A percentile compares a stretch with the other conserved stretches of the same genome.
These are phyloP conservation scores for Saccharomyces paradoxus DNA, from an alignment of 805 yeast genomes.

Conservation along the genomic window DNA sequence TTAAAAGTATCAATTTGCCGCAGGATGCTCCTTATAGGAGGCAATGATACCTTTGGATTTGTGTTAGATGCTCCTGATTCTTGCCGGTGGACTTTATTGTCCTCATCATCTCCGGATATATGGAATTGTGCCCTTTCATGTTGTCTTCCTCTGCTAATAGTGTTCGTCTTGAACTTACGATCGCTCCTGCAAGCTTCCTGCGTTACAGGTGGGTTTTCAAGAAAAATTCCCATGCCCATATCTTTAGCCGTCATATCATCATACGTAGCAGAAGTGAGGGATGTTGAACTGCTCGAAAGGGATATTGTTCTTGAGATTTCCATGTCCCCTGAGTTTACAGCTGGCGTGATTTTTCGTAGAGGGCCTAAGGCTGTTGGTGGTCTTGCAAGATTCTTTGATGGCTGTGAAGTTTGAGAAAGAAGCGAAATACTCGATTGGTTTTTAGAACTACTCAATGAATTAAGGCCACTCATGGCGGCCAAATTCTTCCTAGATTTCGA, in stretches of 20 bases:
- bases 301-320: constrained; percentile 11
- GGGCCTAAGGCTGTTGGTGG: constrained; percentile 13
- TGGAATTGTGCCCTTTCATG: constrained; percentile 9
- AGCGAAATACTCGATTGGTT: not conserved
- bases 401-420: not conserved
- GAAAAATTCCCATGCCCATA: not conserved
- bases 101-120: constrained; percentile 7
- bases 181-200: not conserved
- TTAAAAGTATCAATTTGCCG: constrained; percentile 13
- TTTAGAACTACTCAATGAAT: not conserved
- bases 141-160: not conserved
- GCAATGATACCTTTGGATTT: constrained; percentile 12
- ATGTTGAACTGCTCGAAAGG: constrained; percentile 13
- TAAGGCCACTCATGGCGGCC: not conserved
- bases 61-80: constrained; percentile 3
- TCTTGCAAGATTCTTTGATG: constrained; percentile 9
- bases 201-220: not conserved
- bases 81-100: constrained; percentile 3
- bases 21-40: constrained; percentile 19
- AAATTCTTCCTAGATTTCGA: not conserved
- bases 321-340: constrained; percentile 4
- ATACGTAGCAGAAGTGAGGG: constrained; percentile 10
- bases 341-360: constrained; percentile 16
- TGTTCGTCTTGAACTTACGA: not conserved
- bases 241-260: constrained; percentile 1